Percentiles rank a stretch among this genome's conserved stretches.
These are phyloP conservation scores for Cyberlindnera euphorbiae DNA, from an alignment of 805 yeast species.

Conservation along the genomic window DNA sequence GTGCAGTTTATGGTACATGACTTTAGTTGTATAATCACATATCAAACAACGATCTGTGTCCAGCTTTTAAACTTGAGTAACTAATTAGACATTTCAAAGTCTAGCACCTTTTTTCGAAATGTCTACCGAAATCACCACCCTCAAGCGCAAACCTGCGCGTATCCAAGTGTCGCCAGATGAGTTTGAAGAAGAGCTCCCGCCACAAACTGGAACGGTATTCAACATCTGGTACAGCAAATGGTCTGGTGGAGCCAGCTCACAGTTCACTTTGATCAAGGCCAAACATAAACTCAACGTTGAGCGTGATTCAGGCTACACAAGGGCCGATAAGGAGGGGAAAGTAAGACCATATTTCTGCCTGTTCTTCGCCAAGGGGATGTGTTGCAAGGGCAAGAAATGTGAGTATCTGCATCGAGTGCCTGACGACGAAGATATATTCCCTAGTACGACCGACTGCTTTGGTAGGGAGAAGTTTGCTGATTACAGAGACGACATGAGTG, in stretches of 20 bases:
- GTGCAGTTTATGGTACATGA: too few species aligned
- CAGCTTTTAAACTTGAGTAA: too few species aligned
- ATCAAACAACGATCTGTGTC: too few species aligned
- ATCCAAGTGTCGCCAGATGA: constrained; percentile 64
- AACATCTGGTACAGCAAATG: constrained; percentile 88
- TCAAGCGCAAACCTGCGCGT: constrained; percentile 49
- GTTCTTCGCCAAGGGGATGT: constrained; percentile 85
- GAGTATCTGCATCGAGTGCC: constrained; percentile 79
- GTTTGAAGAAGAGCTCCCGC: constrained; percentile 57
- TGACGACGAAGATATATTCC: constrained; percentile 45
- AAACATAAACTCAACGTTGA: constrained; percentile 56
- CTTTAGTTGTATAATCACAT: too few species aligned
- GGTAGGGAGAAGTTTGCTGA: constrained; percentile 83
- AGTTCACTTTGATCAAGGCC: constrained; percentile 38
- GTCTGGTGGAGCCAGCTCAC: constrained; percentile 53
- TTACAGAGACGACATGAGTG: constrained; percentile 90
- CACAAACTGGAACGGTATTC: constrained; percentile 75
- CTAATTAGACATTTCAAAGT: too few species aligned
- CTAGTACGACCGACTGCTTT: constrained; percentile 78
- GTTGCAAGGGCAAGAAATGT: constrained; percentile 75
- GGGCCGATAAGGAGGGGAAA: constrained; percentile 43
- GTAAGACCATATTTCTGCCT: constrained; percentile 56
- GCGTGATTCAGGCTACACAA: constrained; percentile 71
- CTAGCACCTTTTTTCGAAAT: background rate
- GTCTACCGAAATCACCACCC: background rate